Evolutionary conservation across 2,329 filamentous ascomycete species (phyloP), one percentile per base, ranked within the genome.

Genomic region (Monosporascus sp.): DNA sequence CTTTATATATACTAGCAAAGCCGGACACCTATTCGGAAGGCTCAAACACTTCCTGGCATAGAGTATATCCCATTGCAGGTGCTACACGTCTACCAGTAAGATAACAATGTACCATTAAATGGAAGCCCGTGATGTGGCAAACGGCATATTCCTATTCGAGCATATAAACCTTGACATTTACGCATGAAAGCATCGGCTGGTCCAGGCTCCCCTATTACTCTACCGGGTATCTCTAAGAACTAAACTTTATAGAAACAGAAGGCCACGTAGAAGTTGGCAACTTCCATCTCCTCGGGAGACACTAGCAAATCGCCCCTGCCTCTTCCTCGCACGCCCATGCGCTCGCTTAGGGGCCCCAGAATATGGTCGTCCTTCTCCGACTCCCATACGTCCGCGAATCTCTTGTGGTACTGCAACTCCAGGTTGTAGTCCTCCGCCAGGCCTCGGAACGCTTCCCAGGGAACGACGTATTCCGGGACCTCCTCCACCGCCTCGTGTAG

Each of bases 201-300:
- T 15, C 2, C 22, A 7, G 20, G 17, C 6, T 20, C 14, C 22
- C 7, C n/a, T 22, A 26, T 5, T 46, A 31, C 26, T 28, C 14
- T 28, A 14, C 38, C 38, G 18, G 17, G 43, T 26, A 26, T 28
- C 22, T 15, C 22, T 40, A 31, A 20, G 31, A 50, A 24, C 56
- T 78, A 94, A 46, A 95, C 90, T 77, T 97, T 96, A 73, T 97
- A 96, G 72, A 97, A 97, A 74, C 91, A 96, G 66, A 97, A 97
- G 1, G 89, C 92, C 63, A 95, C 83, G 67, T 97, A 97, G 67
- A 97, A 96, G 63, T 82, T 85, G 11, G 88, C 90, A 45, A 94
- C 94, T 70, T 97, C 92, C 81, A 95, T 88, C 76, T 99, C 94
- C 68, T 96, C 89, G 14, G 87, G 80, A 1, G 83, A 87, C 49